Conservation (phyloP, 2,329 filamentous ascomycete genomes). For the Exophiala spinifera region DNA sequence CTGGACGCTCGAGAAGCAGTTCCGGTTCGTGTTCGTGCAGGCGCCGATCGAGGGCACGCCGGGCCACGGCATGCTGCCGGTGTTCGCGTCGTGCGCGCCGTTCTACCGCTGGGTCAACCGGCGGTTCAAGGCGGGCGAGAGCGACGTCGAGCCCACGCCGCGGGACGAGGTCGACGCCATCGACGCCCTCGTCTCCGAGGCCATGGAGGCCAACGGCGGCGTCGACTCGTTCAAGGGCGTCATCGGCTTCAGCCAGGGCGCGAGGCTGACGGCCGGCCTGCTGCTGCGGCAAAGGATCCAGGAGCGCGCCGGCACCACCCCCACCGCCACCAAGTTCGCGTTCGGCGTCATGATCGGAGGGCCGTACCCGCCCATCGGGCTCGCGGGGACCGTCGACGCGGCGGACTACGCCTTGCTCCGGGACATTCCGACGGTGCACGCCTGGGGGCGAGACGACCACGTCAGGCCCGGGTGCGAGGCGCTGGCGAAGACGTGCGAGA, state of each 20-base stretch:
- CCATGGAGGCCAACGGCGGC: slow-evolving; percentile 28
- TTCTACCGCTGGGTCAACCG: slow-evolving; percentile 37
- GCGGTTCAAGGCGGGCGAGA: slow-evolving; percentile 17
- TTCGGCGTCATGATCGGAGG: slow-evolving; percentile 30
- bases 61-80: slow-evolving; percentile 39
- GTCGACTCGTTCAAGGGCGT: slow-evolving; percentile 32
- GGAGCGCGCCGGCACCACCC: slow-evolving; percentile 11
- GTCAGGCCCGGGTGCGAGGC: slow-evolving; percentile 25
- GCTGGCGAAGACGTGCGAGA: slow-evolving; percentile 23
- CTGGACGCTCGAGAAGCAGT: slow-evolving; percentile 33
- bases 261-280: slow-evolving; percentile 29
- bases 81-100: slow-evolving; percentile 37
- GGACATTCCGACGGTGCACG: slow-evolving; percentile 29
- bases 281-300: slow-evolving; percentile 30
- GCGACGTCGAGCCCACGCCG: slow-evolving; percentile 22
- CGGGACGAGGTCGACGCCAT: slow-evolving; percentile 22
- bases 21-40: slow-evolving; percentile 38
- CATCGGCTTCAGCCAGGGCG: slow-evolving; percentile 38
- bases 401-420: slow-evolving; percentile 23
- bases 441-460: slow-evolving; percentile 30
- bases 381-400: slow-evolving; percentile 13
- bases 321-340: slow-evolving; percentile 14
- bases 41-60: slow-evolving; percentile 32
- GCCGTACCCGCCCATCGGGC: slow-evolving; percentile 28
- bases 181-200: slow-evolving; percentile 19